Percentiles rank a stretch among this genome's conserved stretches.
These are phyloP conservation scores for Solanum pimpinellifolium DNA, from an alignment of 257 asterid genomes.

Conservation along the genomic window DNA sequence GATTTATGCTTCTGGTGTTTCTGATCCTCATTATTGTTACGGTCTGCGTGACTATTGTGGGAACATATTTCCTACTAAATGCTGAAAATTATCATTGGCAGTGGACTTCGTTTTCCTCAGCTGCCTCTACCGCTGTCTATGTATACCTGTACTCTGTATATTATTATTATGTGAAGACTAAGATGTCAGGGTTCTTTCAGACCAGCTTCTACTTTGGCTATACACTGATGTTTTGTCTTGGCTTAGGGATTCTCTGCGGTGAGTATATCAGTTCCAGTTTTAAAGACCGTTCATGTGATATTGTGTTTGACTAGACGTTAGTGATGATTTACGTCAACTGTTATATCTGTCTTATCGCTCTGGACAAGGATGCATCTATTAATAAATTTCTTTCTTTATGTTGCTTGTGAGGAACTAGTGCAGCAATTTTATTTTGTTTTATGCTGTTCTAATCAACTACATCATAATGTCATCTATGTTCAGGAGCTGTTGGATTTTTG, in stretches of 20 bases:
- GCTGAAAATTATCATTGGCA: conserved; percentile 77
- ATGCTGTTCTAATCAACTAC: not conserved
- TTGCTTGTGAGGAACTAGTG: not conserved
- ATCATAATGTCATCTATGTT: not conserved
- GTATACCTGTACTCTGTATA: conserved; percentile 52
- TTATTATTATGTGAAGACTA: conserved; percentile 48
- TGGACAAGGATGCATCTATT: not conserved
- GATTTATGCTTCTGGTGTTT: conserved; percentile 60
- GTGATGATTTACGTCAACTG: not conserved
- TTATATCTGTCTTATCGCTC: not conserved
- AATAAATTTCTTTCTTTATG: not conserved
- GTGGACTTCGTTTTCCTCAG: conserved; percentile 66
- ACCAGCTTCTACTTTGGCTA: conserved; percentile 62
- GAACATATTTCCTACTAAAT: conserved; percentile 52
- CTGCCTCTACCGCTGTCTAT: conserved; percentile 48
- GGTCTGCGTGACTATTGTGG: conserved; percentile 53
- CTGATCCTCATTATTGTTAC: conserved; percentile 53
- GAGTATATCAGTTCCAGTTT: conserved; percentile 14
- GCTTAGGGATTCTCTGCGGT: conserved; percentile 74
- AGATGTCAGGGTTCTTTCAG: conserved; percentile 66
- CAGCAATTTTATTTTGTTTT: not conserved
- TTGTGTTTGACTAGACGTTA: not conserved
- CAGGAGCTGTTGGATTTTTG: conserved; percentile 89
- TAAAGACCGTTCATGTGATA: not conserved
- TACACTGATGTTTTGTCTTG: conserved; percentile 61